Percentiles rank a stretch among this genome's conserved stretches.
These are phyloP conservation scores for Plasmodium cynomolgi DNA, from an alignment of 169 alveolate genomes.

Conservation along the genomic window DNA sequence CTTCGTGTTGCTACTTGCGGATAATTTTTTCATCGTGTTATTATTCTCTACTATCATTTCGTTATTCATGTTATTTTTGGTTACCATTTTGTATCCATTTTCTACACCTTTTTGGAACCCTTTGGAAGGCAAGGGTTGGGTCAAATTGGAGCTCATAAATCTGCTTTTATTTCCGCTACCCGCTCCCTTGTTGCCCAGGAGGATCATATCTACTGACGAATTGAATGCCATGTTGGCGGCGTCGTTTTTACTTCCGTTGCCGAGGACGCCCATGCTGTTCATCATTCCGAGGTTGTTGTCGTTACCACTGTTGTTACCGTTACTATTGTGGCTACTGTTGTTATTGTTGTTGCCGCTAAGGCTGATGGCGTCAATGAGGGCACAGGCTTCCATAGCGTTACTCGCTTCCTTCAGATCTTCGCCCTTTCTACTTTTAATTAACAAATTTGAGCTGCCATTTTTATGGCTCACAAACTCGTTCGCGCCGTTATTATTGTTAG, in stretches of 20 bases:
- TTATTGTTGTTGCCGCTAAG: neutral
- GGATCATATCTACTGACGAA: neutral
- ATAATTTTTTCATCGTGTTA: conserved; percentile 1
- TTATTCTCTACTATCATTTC: conserved; percentile 16
- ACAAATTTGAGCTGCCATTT: conserved; percentile 1
- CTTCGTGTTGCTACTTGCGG: conserved; percentile 17
- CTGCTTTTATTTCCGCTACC: neutral
- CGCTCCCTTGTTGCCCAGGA: neutral
- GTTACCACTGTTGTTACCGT: neutral
- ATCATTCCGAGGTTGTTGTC: neutral
- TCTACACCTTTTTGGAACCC: conserved; percentile 38
- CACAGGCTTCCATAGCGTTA: neutral
- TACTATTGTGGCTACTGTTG: neutral
- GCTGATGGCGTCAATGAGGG: neutral
- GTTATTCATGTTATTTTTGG: conserved; percentile 13
- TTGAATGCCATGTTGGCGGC: neutral
- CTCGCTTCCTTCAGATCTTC: conserved; percentile 15
- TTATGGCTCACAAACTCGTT: conserved; percentile 25
- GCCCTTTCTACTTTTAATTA: conserved; percentile 32
- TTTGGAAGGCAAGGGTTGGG: conserved; percentile 2
- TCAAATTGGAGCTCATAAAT: conserved; percentile 2
- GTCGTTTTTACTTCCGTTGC: neutral
- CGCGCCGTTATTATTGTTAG: neutral
- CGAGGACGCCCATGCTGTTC: neutral
- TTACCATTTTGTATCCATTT: neutral